These are phyloP conservation scores for Salicornia ramosissima DNA, from an alignment of 148 eudicot species.

Conservation along the genomic window DNA sequence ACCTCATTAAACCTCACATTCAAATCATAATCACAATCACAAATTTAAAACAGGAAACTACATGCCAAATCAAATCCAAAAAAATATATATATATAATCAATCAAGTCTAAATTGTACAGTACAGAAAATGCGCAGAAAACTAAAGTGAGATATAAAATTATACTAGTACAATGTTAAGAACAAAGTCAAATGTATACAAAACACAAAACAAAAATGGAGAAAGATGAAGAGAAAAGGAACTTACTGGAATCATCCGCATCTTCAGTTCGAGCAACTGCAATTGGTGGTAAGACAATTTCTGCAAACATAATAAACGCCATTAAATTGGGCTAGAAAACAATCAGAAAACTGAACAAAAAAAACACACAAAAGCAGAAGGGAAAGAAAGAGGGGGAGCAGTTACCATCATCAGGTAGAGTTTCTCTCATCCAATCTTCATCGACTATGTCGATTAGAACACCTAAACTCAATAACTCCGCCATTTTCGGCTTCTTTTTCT, in stretches of 20 bases:
- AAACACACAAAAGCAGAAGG: background rate
- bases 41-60: no score
- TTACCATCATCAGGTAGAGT: conserved; percentile 81
- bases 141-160: no score
- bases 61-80: no score
- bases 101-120: no score
- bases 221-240: conserved; percentile 10
- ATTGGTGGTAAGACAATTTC: conserved; percentile 64
- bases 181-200: no score
- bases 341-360: background rate
- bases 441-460: conserved; percentile 69
- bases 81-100: no score
- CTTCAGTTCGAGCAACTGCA: conserved; percentile 56
- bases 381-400: background rate
- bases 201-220: background rate
- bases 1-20: no score
- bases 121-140: no score
- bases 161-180: no score
- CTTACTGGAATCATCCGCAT: conserved; percentile 76
- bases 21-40: no score
- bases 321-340: no score
- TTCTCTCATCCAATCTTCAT: conserved; percentile 94
- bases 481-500: conserved; percentile 15
- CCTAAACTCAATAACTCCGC: conserved; percentile 65
- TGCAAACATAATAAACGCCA: conserved; percentile 21